phyloP scores from a whole-genome alignment of 192 early-diverging fungal genomes.

The Pilobolus umbonatus region DNA sequence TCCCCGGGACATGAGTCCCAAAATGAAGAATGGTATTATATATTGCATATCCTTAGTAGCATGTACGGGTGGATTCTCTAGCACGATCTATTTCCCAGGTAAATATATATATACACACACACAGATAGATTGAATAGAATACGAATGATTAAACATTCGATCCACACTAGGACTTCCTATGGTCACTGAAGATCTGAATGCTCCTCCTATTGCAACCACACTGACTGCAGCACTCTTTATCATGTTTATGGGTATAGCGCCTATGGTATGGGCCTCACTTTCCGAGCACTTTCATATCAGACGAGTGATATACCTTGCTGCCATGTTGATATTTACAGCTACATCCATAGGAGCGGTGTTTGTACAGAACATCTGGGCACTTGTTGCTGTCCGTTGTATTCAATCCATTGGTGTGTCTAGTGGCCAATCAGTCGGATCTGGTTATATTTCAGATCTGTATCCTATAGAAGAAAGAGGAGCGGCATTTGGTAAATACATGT shows the following conservation, averaged over 20 bases:
- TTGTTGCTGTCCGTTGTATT: constrained; percentile 38
- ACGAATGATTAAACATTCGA: background rate
- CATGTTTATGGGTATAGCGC: constrained; percentile 42
- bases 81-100: constrained; percentile 27
- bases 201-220: constrained; percentile 35
- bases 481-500: constrained; percentile 24
- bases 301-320: constrained; percentile 31
- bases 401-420: constrained; percentile 39
- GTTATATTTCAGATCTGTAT: constrained; percentile 20
- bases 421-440: constrained; percentile 38
- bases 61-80: constrained; percentile 18
- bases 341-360: constrained; percentile 41
- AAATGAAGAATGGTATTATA: constrained; percentile 8
- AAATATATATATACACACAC: background rate
- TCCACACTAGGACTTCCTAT: constrained; percentile 8
- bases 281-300: constrained; percentile 42
- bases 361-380: constrained; percentile 25
- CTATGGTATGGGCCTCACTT: constrained; percentile 35
- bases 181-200: constrained; percentile 36
- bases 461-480: constrained; percentile 16
- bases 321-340: constrained; percentile 32
- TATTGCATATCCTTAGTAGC: constrained; percentile 6
- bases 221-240: constrained; percentile 40
- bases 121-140: background rate
- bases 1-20: constrained; percentile 5